Conservation (phyloP, 441 rosid species). For the Adansonia grandidieri region DNA sequence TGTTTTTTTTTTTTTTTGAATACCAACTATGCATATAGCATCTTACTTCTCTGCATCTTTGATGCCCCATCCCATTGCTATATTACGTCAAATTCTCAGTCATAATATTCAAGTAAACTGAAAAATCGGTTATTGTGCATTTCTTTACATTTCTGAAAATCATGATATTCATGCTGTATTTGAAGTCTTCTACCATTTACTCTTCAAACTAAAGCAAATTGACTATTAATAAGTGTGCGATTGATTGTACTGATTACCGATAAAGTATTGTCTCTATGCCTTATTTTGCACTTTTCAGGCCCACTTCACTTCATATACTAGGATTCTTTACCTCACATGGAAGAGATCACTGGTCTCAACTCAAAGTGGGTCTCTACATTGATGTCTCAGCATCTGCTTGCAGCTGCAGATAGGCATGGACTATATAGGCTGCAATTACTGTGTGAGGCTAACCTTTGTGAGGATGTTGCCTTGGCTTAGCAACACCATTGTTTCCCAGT, state of each 20-base stretch:
- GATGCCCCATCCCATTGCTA: too few species aligned
- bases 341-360: constrained; percentile 72
- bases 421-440: constrained; percentile 76
- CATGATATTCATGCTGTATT: neutral
- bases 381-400: constrained; percentile 91
- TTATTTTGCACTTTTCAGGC: constrained; percentile 53
- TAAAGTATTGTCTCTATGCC: constrained; percentile 5
- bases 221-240: neutral
- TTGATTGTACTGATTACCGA: constrained; percentile 15
- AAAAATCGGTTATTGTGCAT: neutral
- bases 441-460: constrained; percentile 76
- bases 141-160: neutral
- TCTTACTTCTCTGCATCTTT: too few species aligned
- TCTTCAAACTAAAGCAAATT: neutral
- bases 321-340: constrained; percentile 79
- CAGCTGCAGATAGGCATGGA: constrained; percentile 90
- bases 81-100: too few species aligned
- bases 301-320: constrained; percentile 84
- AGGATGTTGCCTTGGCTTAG: constrained; percentile 84
- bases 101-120: too few species aligned
- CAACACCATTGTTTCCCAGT: constrained; percentile 88
- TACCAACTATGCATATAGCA: too few species aligned
- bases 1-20: neutral
- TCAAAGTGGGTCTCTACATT: constrained; percentile 79
- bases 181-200: neutral